These are phyloP conservation scores for Pythium dissotocum DNA, from an alignment of 352 stramenopile genomes.

Conservation along the genomic window DNA sequence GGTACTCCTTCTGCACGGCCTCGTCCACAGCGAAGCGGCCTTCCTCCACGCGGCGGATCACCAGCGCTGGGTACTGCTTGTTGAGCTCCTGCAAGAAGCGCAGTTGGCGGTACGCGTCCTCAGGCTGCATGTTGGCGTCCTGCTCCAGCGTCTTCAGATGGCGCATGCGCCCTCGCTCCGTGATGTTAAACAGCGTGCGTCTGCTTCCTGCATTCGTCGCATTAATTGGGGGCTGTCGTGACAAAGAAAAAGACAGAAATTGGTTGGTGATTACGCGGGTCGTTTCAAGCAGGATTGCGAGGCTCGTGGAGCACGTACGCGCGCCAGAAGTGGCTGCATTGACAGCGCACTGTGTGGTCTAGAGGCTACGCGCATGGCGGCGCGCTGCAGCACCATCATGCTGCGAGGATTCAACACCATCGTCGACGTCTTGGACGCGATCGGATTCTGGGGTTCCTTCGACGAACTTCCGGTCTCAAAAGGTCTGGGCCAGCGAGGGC, in stretches of 20 bases:
- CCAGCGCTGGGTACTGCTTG: constrained; percentile 80
- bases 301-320: constrained; percentile 21
- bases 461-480: constrained; percentile 20
- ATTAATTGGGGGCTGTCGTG: background rate
- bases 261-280: background rate
- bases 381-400: constrained; percentile 37
- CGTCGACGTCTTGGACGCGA: constrained; percentile 29
- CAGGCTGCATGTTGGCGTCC: constrained; percentile 70
- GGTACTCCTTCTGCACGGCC: constrained; percentile 84
- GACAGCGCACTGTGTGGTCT: constrained; percentile 15
- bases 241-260: background rate
- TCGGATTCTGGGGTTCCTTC: constrained; percentile 14
- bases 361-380: constrained; percentile 19
- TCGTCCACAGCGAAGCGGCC: constrained; percentile 83
- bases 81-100: constrained; percentile 88
- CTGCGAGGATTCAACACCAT: constrained; percentile 42
- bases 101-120: constrained; percentile 75
- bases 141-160: constrained; percentile 85
- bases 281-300: background rate
- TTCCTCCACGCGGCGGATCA: constrained; percentile 84
- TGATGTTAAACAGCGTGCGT: constrained; percentile 82
- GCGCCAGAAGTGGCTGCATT: constrained; percentile 6
- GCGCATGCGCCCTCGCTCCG: constrained; percentile 71
- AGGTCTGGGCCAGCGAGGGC: background rate
- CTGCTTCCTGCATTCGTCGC: constrained; percentile 19